Base-by-base conservation (phyloP, 257 asterid species). In the Asclepias syriaca region DNA sequence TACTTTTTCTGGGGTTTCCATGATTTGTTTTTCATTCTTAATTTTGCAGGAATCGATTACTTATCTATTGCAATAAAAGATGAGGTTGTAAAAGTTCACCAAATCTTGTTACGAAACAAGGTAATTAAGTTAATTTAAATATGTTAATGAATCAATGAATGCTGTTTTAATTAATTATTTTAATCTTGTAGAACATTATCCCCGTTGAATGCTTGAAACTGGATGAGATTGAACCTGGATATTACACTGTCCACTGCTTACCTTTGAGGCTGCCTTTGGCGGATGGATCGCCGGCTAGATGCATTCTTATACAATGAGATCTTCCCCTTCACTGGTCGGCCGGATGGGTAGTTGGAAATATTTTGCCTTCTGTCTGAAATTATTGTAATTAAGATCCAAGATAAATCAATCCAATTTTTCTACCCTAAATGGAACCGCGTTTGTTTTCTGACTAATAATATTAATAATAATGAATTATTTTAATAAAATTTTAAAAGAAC, bases 221-320 rank as follows among this genome's bases (percentile, higher is more conserved):
- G 0, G 80, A 81, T 24, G 74, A 71, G 14, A 60, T 72, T 7
- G 6, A 57, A 0, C 76, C 76, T 0, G 81, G 85, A 53, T 39
- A n/a, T 63, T 75, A 80, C 77, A 72, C 74, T 10, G 59, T 83
- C 73, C 76, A 81, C 57, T 83, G 87, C 46, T 74, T 83, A 21
- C 85, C 83, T 0, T 3, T 83, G 37, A 76, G 75, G 72, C 0
- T 83, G 34, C 51, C 65, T 18, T 51, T 57, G 61, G 80, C 78
- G 4, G 78, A 77, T 48, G 85, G 71, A 55, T 46, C 83, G 24
- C 87, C 87, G 6, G 77, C 74, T 0, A 80, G 87, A 60, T 80
- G 87, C 81, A 80, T 80, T 74, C 84, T 83, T 29, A 50, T 78
- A n/a, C 37, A 53, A 53, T 69, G 72, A 50, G 8, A 5, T 43